Evolutionary conservation across 345 rosid genomes (phyloP).

Genomic region (Ceriops decandra): DNA sequence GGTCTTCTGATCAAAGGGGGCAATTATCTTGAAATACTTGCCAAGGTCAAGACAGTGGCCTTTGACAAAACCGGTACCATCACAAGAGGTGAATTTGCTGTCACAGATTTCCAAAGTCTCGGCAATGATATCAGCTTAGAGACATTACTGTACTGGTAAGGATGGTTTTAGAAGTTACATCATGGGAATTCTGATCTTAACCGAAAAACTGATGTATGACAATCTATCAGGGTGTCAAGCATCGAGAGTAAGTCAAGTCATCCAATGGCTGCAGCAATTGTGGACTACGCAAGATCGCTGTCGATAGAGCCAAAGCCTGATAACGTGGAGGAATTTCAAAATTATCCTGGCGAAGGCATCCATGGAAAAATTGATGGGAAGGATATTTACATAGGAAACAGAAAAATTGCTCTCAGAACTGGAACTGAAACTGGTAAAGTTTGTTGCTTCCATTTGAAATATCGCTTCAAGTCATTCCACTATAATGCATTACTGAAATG

Average conservation of each 20-base stretch:
- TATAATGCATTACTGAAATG: too few relatives aligned
- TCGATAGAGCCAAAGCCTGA: constrained; percentile 74
- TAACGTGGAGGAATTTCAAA: constrained; percentile 56
- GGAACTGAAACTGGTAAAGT: constrained; percentile 51
- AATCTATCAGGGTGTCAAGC: constrained; percentile 71
- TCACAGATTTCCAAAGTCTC: constrained; percentile 54
- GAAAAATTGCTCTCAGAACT: constrained; percentile 60
- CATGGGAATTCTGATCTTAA: too few relatives aligned
- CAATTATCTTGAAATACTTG: constrained; percentile 67
- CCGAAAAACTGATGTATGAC: neutral
- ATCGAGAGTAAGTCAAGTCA: constrained; percentile 87
- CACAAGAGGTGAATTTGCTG: constrained; percentile 83
- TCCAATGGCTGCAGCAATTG: constrained; percentile 81
- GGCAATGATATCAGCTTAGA: constrained; percentile 33
- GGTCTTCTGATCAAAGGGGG: constrained; percentile 90
- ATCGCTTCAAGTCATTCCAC: neutral
- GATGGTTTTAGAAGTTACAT: neutral
- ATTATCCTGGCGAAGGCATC: constrained; percentile 87
- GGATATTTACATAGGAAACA: constrained; percentile 65
- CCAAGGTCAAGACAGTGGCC: constrained; percentile 64
- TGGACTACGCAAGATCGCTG: constrained; percentile 52
- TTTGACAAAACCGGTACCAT: constrained; percentile 95
- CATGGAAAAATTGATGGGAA: constrained; percentile 68
- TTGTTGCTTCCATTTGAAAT: neutral
- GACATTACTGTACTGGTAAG: constrained; percentile 67